These are phyloP conservation scores for Jamesozyma spencerorum DNA, from an alignment of 805 yeast species.

Conservation along the genomic window DNA sequence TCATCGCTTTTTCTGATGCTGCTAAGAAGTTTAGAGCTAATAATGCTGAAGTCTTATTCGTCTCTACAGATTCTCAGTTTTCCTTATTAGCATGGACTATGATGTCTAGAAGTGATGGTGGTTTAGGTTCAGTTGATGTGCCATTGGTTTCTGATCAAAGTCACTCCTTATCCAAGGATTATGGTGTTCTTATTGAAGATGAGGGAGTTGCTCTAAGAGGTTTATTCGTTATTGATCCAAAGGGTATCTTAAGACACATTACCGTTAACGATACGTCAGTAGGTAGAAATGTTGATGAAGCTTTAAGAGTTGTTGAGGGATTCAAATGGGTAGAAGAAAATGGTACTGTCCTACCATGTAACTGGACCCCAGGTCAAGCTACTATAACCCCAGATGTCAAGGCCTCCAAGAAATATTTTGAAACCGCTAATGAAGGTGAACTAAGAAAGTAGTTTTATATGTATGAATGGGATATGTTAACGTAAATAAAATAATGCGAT, in stretches of 20 bases:
- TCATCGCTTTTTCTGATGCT: constrained; percentile 96
- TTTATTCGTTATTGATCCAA: constrained; percentile 94
- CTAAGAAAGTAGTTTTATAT: too few species aligned
- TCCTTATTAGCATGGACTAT: constrained; percentile 97
- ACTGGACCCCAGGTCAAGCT: constrained; percentile 94
- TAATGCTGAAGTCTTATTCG: constrained; percentile 82
- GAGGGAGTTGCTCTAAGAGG: constrained; percentile 97
- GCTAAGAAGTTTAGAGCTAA: constrained; percentile 79
- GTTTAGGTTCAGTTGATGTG: constrained; percentile 87
- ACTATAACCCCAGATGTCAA: constrained; percentile 78
- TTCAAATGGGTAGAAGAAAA: constrained; percentile 98
- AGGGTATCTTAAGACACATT: constrained; percentile 88
- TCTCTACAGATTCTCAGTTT: constrained; percentile 97
- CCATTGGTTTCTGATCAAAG: constrained; percentile 95
- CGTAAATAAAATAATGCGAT: too few species aligned
- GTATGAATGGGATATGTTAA: too few species aligned
- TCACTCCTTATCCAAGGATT: constrained; percentile 89
- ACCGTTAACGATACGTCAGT: constrained; percentile 98
- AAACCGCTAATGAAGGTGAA: constrained; percentile 41
- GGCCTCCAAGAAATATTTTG: constrained; percentile 72
- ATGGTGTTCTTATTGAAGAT: constrained; percentile 94
- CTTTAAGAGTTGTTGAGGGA: constrained; percentile 93
- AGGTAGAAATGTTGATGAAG: constrained; percentile 97
- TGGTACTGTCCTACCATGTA: constrained; percentile 99
- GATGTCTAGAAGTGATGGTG: constrained; percentile 93